These are phyloP conservation scores for Amaranthus hypochondriacus DNA, from an alignment of 148 eudicot species.

Conservation along the genomic window DNA sequence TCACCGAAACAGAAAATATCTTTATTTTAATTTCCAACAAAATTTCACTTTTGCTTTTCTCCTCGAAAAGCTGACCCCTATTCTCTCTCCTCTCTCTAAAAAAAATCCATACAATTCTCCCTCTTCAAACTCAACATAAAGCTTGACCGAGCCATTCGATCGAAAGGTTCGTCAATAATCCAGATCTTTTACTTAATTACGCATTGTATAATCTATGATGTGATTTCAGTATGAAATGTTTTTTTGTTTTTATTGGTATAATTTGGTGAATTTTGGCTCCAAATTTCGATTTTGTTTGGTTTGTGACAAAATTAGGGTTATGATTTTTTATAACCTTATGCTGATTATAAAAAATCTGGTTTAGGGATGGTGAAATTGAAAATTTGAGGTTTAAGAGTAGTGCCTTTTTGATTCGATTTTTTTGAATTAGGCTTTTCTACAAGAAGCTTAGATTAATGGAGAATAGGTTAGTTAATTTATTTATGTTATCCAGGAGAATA, in stretches of 20 bases:
- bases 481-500: background rate
- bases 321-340: background rate
- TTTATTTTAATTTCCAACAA: slow-evolving; percentile 4
- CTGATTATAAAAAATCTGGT: slow-evolving; percentile 4
- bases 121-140: background rate
- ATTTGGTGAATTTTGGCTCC: background rate
- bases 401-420: background rate
- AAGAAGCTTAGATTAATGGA: background rate
- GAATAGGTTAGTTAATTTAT: background rate
- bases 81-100: slow-evolving; percentile 6
- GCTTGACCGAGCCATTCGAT: background rate
- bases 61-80: slow-evolving; percentile 21
- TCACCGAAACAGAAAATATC: background rate
- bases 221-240: background rate
- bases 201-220: background rate
- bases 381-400: background rate
- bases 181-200: slow-evolving; percentile 1
- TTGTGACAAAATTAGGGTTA: slow-evolving; percentile 1
- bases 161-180: background rate
- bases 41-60: slow-evolving; percentile 5
- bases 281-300: slow-evolving; percentile 1
- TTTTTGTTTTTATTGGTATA: background rate
- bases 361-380: background rate
- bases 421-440: background rate
- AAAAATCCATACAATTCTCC: background rate